phyloP scores from a whole-genome alignment of 73 alveolate genomes.

The Tetrahymena thermophila region DNA sequence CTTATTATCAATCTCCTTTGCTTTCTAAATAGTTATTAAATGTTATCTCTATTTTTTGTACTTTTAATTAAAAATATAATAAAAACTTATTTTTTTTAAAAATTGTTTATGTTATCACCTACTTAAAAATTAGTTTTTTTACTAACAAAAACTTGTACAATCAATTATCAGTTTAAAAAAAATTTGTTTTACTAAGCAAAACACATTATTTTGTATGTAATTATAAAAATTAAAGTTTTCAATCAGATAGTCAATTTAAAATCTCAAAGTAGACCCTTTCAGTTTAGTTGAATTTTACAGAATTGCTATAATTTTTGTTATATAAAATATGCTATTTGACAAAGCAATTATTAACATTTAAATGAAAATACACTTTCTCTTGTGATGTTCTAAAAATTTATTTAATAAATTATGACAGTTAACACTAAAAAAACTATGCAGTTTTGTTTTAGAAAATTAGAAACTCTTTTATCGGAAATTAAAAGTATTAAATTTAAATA shows the following conservation, averaged over 20 bases:
- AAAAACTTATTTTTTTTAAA: neutral
- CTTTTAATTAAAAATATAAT: neutral
- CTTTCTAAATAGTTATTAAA: neutral
- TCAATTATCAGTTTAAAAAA: neutral
- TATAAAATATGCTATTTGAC: neutral
- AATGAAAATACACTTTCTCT: neutral
- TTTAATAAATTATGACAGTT: neutral
- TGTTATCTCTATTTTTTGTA: neutral
- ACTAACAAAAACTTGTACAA: neutral
- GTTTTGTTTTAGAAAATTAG: too few species aligned
- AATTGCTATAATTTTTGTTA: neutral
- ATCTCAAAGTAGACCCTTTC: neutral
- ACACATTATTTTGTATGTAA: neutral
- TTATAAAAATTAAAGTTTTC: neutral
- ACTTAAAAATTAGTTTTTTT: too few species aligned
- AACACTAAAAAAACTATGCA: neutral
- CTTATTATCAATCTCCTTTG: neutral
- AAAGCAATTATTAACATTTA: too few species aligned
- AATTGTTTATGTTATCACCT: neutral
- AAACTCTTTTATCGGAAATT: too few species aligned
- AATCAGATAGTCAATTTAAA: neutral
- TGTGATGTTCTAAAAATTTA: too few species aligned
- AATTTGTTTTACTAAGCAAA: too few species aligned
- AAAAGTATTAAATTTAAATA: too few species aligned
- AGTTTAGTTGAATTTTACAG: neutral